A percentile compares a stretch with the other conserved stretches of the same genome.
Evolutionary conservation across 495 filamentous ascomycete genomes (phyloP).

Genomic region (Hypomontagnella monticulosa): DNA sequence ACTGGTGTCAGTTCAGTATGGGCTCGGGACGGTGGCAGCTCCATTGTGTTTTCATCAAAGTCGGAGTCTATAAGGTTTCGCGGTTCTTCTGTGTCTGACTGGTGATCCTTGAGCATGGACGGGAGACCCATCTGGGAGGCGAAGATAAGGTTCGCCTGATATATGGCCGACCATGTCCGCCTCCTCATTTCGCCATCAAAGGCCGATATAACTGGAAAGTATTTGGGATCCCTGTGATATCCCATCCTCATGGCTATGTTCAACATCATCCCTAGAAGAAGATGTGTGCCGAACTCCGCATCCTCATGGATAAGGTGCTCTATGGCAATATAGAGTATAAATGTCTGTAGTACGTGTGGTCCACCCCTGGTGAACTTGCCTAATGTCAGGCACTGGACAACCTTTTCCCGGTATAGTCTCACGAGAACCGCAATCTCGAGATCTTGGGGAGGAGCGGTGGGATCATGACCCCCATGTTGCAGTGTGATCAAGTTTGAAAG

Average conservation of each 20-base stretch:
- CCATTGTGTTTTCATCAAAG: slow-evolving; percentile 49
- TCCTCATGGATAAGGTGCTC: slow-evolving; percentile 46
- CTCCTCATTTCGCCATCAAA: slow-evolving; percentile 46
- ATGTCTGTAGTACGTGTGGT: slow-evolving; percentile 46
- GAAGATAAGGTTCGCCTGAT: slow-evolving; percentile 37
- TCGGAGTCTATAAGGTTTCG: slow-evolving; percentile 56
- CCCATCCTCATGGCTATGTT: slow-evolving; percentile 63
- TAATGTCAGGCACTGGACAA: slow-evolving; percentile 49
- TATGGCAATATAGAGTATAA: slow-evolving; percentile 43
- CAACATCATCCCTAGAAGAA: slow-evolving; percentile 48
- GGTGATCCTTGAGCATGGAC: slow-evolving; percentile 43
- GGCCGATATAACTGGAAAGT: slow-evolving; percentile 59
- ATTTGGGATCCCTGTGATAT: slow-evolving; percentile 64
- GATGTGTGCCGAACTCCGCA: slow-evolving; percentile 43
- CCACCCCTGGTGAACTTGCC: slow-evolving; percentile 49
- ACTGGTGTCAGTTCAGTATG: slow-evolving; percentile 50
- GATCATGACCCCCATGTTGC: slow-evolving; percentile 12
- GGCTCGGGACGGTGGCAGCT: slow-evolving; percentile 49
- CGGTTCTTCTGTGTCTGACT: slow-evolving; percentile 54
- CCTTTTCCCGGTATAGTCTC: slow-evolving; percentile 43
- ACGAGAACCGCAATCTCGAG: slow-evolving; percentile 11
- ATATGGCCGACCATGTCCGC: slow-evolving; percentile 53
- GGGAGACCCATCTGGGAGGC: slow-evolving; percentile 53
- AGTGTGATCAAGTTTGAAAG: slow-evolving; percentile 27
- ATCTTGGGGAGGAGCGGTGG: background rate